Conservation (phyloP, 169 alveolate species). For the Plasmodium gonderi region DNA sequence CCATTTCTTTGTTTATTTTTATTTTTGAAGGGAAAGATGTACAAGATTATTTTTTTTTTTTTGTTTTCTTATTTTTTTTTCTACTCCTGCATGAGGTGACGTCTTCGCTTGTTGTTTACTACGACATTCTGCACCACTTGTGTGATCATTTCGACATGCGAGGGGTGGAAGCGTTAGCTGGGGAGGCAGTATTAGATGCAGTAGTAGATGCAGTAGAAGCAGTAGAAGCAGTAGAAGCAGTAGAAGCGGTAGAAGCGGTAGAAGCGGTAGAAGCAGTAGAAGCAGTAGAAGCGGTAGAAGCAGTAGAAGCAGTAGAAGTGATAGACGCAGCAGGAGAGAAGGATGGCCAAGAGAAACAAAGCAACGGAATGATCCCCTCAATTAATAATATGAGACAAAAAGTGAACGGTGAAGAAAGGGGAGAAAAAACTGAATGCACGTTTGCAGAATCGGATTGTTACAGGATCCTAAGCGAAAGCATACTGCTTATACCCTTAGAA, state of each 20-base stretch:
- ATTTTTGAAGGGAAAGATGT: conserved; percentile 36
- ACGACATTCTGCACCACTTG: conserved; percentile 21
- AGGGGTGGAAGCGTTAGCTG: neutral
- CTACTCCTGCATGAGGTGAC: neutral
- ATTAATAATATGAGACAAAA: no score
- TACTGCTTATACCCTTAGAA: conserved; percentile 42
- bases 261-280: no score
- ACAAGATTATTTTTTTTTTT: conserved; percentile 33
- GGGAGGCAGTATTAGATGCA: neutral
- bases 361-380: no score
- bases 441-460: neutral
- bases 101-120: conserved; percentile 24
- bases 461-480: neutral
- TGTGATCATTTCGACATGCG: neutral
- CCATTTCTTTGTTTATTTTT: conserved; percentile 38
- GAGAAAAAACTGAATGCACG: neutral
- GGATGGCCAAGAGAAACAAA: no score
- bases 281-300: no score
- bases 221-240: no score
- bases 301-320: no score
- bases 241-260: no score
- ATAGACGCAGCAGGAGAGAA: no score
- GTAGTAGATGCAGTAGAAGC: no score
- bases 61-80: conserved; percentile 31
- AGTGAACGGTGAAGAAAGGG: neutral